Evolutionary conservation across 805 yeast genomes (phyloP), one percentile per base, ranked within the genome.

Genomic region (Pichia ethanolica): DNA sequence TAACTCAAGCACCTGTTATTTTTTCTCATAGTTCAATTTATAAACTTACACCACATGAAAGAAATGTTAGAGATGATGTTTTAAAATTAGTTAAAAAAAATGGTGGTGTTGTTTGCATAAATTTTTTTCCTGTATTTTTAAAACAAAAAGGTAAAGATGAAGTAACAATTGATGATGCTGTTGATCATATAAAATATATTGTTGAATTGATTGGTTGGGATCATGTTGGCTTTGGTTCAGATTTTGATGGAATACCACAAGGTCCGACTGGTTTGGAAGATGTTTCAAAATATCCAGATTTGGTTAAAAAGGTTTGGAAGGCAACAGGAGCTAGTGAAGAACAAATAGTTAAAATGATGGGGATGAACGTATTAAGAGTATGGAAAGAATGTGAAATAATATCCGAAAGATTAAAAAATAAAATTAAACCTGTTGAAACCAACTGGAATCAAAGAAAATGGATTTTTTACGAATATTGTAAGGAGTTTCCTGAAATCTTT

Each of bases 201-300:
- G 71, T 73, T 32, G 59, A 71, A 14, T 53, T 71, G 10, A 71
- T 74, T 41, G 81, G 81, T 1, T 76, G 78, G 79, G 75, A 72
- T 35, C 75, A 73, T 54, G 78, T 76, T 42, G 80, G 80, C 0
- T 56, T 76, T n/a, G 81, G 81, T 0, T 68, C 74, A 5, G 82
- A 77, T 58, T 76, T 75, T 54, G 81, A 77, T 56, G 81, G 81
- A 12, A 75, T 75, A 46, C 73, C 74, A 1, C 20, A 58, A 49
- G 62, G 62, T 0, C 81, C 81, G 6, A 56, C 51, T 14, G 81
- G 80, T 0, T 59, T 77, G n/a, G 80, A 77, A 56, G 79, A 77
- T 55, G 80, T 75, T 1, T 74, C 80, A 11, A 77, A 76, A 56
- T 77, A 77, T 53, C 81, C 81, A 0, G 78, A 73, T 39, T 59